phyloP scores from a whole-genome alignment of 179 eudicot genomes.

The Gypsophila paniculata region DNA sequence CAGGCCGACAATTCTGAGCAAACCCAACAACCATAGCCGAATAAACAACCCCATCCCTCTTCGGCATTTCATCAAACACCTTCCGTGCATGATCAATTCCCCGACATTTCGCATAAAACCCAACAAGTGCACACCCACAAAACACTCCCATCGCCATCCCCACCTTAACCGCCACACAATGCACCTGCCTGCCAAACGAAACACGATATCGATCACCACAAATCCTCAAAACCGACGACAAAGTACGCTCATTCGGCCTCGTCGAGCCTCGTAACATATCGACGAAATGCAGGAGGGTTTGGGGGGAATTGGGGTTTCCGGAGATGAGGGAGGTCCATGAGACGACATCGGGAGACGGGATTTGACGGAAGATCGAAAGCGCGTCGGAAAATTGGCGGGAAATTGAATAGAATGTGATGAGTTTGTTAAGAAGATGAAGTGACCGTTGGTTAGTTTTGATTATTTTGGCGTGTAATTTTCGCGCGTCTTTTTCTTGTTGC shows the following conservation, averaged over 20 bases:
- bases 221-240: constrained; percentile 44
- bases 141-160: constrained; percentile 26
- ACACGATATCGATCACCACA: constrained; percentile 33
- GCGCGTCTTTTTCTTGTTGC: constrained; percentile 26
- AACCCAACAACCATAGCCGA: constrained; percentile 55
- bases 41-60: constrained; percentile 47
- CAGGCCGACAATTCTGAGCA: constrained; percentile 40
- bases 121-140: constrained; percentile 42
- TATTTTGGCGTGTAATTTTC: constrained; percentile 40
- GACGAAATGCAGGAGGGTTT: constrained; percentile 46
- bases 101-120: constrained; percentile 38
- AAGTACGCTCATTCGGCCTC: constrained; percentile 50
- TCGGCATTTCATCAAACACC: constrained; percentile 58
- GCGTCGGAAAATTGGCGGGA: constrained; percentile 33
- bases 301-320: constrained; percentile 39
- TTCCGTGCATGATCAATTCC: constrained; percentile 33
- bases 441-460: constrained; percentile 27
- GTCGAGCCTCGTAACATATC: constrained; percentile 59
- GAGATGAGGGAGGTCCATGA: constrained; percentile 76
- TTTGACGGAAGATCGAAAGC: constrained; percentile 36
- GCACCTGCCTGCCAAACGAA: constrained; percentile 43
- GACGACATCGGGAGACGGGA: constrained; percentile 55
- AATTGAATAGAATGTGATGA: constrained; percentile 56
- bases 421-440: constrained; percentile 35
- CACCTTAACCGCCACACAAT: constrained; percentile 34